A percentile compares a stretch with the other conserved stretches of the same genome.
Conservation (phyloP, 2,329 filamentous ascomycete species). For the Clonostachys sp. region DNA sequence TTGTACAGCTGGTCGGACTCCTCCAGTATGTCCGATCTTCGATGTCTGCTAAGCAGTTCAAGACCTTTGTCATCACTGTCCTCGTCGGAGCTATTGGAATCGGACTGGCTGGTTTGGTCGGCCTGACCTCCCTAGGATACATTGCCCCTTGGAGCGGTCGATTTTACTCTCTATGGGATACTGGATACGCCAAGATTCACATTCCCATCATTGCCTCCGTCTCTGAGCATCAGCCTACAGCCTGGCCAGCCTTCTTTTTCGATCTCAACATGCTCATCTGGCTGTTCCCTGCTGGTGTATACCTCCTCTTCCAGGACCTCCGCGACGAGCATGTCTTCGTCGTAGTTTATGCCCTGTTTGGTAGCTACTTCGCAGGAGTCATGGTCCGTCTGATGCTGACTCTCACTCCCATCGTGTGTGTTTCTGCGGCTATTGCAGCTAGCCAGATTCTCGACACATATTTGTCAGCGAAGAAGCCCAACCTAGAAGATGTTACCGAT, state of each 20-base stretch:
- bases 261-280: constrained; percentile 97
- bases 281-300: constrained; percentile 97
- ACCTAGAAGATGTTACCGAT: constrained; percentile 34
- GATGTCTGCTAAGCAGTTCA: constrained; percentile 88
- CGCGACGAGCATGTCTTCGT: constrained; percentile 97
- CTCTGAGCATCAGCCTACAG: constrained; percentile 97
- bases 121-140: constrained; percentile 82
- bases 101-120: constrained; percentile 71
- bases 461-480: constrained; percentile 62
- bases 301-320: constrained; percentile 93
- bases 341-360: constrained; percentile 93
- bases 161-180: constrained; percentile 99
- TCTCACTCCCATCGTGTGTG: constrained; percentile 91
- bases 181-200: constrained; percentile 96
- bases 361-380: constrained; percentile 97
- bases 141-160: constrained; percentile 97
- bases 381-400: constrained; percentile 99
- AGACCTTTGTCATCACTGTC: constrained; percentile 76
- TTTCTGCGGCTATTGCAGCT: constrained; percentile 82
- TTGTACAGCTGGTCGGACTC: constrained; percentile 89
- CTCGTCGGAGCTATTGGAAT: constrained; percentile 71
- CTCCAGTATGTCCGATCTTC: constrained; percentile 87
- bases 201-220: constrained; percentile 99
- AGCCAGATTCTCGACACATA: constrained; percentile 89
- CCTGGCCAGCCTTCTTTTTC: constrained; percentile 99